These are phyloP conservation scores for Fusarium sp. DNA, from an alignment of 2,329 filamentous ascomycete species.

Conservation along the genomic window DNA sequence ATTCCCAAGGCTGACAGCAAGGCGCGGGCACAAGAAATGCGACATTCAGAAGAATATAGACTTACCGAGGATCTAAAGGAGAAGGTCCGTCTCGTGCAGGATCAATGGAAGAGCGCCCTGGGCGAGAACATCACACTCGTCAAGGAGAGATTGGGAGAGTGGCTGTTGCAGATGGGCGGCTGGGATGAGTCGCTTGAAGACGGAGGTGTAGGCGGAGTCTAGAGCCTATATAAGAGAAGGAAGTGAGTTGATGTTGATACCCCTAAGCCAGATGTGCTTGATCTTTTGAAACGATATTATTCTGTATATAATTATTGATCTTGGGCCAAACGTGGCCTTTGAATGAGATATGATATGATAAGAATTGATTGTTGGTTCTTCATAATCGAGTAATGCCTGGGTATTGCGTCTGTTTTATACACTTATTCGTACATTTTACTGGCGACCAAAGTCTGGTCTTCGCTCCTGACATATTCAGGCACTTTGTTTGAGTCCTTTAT, in stretches of 20 bases:
- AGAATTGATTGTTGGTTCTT: conserved; percentile 16
- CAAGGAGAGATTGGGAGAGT: conserved; percentile 79
- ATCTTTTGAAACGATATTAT: conserved; percentile 38
- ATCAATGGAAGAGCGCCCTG: conserved; percentile 90
- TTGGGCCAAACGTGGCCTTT: conserved; percentile 17
- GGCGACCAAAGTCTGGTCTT: background rate
- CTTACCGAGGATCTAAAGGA: conserved; percentile 92
- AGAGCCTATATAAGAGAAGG: conserved; percentile 23
- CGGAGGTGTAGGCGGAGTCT: conserved; percentile 63
- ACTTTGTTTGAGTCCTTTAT: background rate
- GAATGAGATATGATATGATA: conserved; percentile 37
- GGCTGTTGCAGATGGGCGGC: conserved; percentile 81
- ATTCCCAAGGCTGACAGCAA: conserved; percentile 52
- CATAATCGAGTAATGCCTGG: conserved; percentile 14
- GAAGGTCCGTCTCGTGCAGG: conserved; percentile 89
- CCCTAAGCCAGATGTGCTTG: conserved; percentile 38
- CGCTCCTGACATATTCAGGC: background rate
- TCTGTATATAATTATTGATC: conserved; percentile 39
- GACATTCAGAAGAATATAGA: conserved; percentile 73
- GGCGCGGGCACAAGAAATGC: conserved; percentile 66
- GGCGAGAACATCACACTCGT: conserved; percentile 79
- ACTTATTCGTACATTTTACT: conserved; percentile 38
- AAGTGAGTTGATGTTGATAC: conserved; percentile 47
- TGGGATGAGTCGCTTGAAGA: conserved; percentile 85
- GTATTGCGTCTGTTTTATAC: conserved; percentile 38